Base-by-base conservation (phyloP, 2,329 filamentous ascomycete genomes). In the Sodiomyces alkalinus region DNA sequence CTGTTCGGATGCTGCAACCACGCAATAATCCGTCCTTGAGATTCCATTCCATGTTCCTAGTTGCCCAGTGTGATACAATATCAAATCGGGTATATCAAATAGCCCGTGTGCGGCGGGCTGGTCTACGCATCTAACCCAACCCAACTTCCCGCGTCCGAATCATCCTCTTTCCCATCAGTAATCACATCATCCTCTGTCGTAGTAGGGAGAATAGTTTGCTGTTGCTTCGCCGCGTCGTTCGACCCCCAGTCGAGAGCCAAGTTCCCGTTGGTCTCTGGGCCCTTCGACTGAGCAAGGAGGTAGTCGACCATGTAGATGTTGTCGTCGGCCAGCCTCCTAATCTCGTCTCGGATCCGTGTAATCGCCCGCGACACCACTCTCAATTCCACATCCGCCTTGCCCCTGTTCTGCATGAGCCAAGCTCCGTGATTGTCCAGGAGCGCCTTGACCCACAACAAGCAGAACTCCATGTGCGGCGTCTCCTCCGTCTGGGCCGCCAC, bases 401-500 rank as follows among this genome's bases (percentile, higher is more conserved):
- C 77, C 14, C 78, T 66, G 48, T 87, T 79, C 19, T 86, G 79
- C 33, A 82, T 80, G 42, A 98, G 65, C 63, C 79, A 87, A 14
- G 78, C 66, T 19, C 90, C 90, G 49, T 96, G 87, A 41, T 74
- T 74, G 42, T 80, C 78, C 33, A 96, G 62, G 19, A 79, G 56
- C 2, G 81, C 74, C 51, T 90, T 81, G 44, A 94, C 80, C 90
- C 90, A 98, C 7, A 87, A 58, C 24, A 98, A 59, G 44, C 90
- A 92, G 54, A 96, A 92, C 55, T 98, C 90, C 4, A 98, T 68
- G 58, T 94, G 87, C 2, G 86, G 87, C 2, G 79, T 86, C 46
- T 87, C 75, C 43, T 96, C 87, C 2, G 82, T 80, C 44, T 92
- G 81, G 7, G 78, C 68, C 3, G 85, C 85, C 6, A 96, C 79